Evolutionary conservation across 257 asterid species (phyloP), one percentile per base, ranked within the genome.

Genomic region (Cynanchum wilfordii): DNA sequence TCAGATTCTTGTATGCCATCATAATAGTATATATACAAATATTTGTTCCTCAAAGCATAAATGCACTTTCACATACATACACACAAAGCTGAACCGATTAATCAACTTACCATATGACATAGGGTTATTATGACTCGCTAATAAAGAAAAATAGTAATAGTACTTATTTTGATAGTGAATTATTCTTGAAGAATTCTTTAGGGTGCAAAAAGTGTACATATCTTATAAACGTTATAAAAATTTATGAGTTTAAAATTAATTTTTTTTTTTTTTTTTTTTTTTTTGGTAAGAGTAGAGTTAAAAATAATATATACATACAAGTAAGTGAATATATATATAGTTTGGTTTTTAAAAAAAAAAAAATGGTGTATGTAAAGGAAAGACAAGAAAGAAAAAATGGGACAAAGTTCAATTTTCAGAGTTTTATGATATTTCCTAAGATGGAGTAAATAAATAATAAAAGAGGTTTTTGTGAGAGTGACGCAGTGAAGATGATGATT

Each of bases 371-470:
- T 66, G 66, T 68, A 63, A 38, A 2, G 44, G 63, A 73, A 56
- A 7, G 49, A 25, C 57, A 38, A 45, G 50, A 44, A 60, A 66
- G 54, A 60, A 42, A 42, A 5, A 9, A 27, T 19, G 5, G 19
- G 36, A 25, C 66, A n/a, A 27, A 3, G 72, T 55, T 66, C 57
- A 64, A 75, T 49, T 25, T 71, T 38, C 22, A 73, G 73, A 55
- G 38, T 44, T 15, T 66, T 70, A 75, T 66, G 70, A 69, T 75
- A 69, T 75, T 75, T 75, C 77, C 75, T 27, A 75, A 71, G 80
- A 70, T 55, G 66, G 73, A 52, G 45, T 72, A 49, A 71, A 75
- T 66, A 5, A 13, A 30, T 29, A 25, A 30, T 1, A 30, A 49
- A 50, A 62, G 5, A 7, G 15, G 27, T 36, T 30, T 66, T 72